These are phyloP conservation scores for Cutaneotrichosporon cutaneum DNA, from an alignment of 1,284 basidiomycete species.

Conservation along the genomic window DNA sequence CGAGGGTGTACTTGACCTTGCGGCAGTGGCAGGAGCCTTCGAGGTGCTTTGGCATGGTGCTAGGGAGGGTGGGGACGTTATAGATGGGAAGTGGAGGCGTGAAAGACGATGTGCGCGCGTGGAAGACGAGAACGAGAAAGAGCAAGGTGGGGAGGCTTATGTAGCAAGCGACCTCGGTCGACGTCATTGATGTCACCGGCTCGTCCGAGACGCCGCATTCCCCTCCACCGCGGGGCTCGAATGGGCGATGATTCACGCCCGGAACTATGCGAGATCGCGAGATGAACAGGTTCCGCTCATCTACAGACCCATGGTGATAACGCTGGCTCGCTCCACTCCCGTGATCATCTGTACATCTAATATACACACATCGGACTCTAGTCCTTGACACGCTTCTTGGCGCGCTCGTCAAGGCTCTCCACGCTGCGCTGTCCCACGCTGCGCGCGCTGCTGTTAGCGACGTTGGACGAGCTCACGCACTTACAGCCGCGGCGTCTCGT, in stretches of 20 bases:
- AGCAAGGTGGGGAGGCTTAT: too few species aligned
- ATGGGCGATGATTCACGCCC: too few species aligned
- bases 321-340: background rate
- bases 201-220: too few species aligned
- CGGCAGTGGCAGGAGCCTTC: constrained; percentile 52
- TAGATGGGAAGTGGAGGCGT: background rate
- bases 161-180: background rate
- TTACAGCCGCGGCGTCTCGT: constrained; percentile 5
- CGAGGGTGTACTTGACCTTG: constrained; percentile 47
- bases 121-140: too few species aligned
- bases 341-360: constrained; percentile 2
- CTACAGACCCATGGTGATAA: background rate
- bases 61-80: background rate
- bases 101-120: background rate
- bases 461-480: background rate
- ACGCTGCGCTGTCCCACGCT: constrained; percentile 14
- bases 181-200: too few species aligned
- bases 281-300: too few species aligned
- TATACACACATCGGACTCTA: constrained; percentile 15
- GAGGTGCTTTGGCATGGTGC: constrained; percentile 43
- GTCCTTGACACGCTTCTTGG: constrained; percentile 18
- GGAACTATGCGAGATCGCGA: too few species aligned
- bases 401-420: constrained; percentile 13
- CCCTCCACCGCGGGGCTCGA: too few species aligned
- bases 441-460: background rate